Conservation (phyloP, 176 grass and related monocot species). For the Zea mays region Zm-B73-REFERENCE-NAM-5.0 NC_050102.1:128359501-128360000, state of each 20-base stretch:
- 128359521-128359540: too few species aligned
- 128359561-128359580: background rate
- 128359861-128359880: background rate
- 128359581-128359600: background rate
- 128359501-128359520: too few species aligned
- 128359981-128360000: slow-evolving; percentile 54
- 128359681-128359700: slow-evolving; percentile 95
- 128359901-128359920: background rate
- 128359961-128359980: slow-evolving; percentile 22
- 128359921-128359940: slow-evolving; percentile 6
- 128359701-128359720: slow-evolving; percentile 69
- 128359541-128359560: too few species aligned
- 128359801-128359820: background rate
- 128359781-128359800: background rate
- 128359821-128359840: background rate
- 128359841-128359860: too few species aligned
- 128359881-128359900: slow-evolving; percentile 10
- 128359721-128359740: slow-evolving; percentile 57
- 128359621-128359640: background rate
- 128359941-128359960: slow-evolving; percentile 21
- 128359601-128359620: background rate
- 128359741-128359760: slow-evolving; percentile 66
- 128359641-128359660: slow-evolving; percentile 25
- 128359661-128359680: slow-evolving; percentile 27
- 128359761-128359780: background rate